Evolutionary conservation across 208 protist species (phyloP), one percentile per base, ranked within the genome.

Genomic region (Borovskyia barvae): DNA sequence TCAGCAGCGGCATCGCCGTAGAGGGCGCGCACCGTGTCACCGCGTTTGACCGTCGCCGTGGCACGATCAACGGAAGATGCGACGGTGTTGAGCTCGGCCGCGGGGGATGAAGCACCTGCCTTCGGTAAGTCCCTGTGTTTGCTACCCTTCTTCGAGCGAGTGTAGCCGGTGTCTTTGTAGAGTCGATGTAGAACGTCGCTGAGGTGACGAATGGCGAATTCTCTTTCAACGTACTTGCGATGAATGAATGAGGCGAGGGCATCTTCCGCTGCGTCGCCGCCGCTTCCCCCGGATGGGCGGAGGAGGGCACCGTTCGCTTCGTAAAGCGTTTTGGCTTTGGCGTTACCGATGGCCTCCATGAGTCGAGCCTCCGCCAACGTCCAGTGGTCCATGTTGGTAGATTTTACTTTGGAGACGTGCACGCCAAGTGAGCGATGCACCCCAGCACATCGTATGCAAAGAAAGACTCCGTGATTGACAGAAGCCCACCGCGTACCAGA

Each of bases 321-420:
- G 48, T 80, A 93, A 2, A 93, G 48, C 15, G 54, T 41, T 64
- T 84, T 82, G 1, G 57, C 89, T 17, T 61, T 68, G 24, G 63
- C 20, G 74, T 95, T 95, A 51, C 89, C 89, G 19, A 95, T 72
- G 12, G 59, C 63, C 39, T 75, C 75, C 85, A 93, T 92, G 26
- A 92, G 41, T 17, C 26, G 54, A 41, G 92, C 74, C 58, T 95
- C 85, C 15, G 71, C 50, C 7, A 45, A 33, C 20, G 36, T 62
- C 89, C 89, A 95, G 29, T 77, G 80, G 66, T 99, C 97, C 71
- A 98, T 93, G 52, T 80, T 97, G 6, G 93, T 86, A 7, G 89
- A 97, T 46, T 95, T 95, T 12, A 98, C 85, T 63, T 97, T 97
- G 7, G 87, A 95, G 25, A 97, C 62, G 73, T 98, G 93, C 20